A percentile compares a stretch with the other conserved stretches of the same genome.
Conservation (phyloP, 495 filamentous ascomycete genomes). For the Staphylotrichum longicolle region DNA sequence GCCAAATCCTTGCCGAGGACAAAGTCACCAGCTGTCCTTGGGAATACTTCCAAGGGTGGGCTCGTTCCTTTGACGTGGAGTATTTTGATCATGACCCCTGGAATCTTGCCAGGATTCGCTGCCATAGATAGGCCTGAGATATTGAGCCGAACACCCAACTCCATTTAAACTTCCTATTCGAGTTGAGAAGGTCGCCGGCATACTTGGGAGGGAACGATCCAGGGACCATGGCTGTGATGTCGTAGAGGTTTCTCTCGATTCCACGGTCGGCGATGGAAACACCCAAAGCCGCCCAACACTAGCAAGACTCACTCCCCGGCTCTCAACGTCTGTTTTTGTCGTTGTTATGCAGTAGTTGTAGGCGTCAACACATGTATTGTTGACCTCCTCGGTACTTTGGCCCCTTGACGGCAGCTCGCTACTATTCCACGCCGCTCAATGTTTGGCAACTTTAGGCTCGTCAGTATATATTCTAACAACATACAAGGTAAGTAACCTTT, state of each 20-base stretch:
- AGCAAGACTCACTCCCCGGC: neutral
- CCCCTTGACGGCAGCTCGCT: no score
- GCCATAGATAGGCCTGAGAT: constrained; percentile 53
- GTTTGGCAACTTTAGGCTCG: no score
- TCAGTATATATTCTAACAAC: no score
- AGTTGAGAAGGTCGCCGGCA: constrained; percentile 58
- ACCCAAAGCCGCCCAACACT: neutral
- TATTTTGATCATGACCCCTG: no score
- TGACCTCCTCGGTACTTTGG: constrained; percentile 43
- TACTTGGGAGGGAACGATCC: constrained; percentile 64
- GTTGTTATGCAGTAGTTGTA: constrained; percentile 43
- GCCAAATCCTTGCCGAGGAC: constrained; percentile 43
- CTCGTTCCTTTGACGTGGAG: neutral
- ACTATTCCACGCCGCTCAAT: no score
- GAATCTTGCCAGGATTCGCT: constrained; percentile 40
- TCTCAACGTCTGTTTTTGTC: constrained; percentile 24
- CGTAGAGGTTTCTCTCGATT: constrained; percentile 41
- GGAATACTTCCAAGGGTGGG: constrained; percentile 37
- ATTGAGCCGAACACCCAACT: constrained; percentile 65
- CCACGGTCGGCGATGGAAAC: neutral
- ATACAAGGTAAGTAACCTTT: no score
- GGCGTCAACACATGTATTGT: constrained; percentile 40
- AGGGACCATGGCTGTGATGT: constrained; percentile 50
- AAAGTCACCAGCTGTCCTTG: constrained; percentile 48
- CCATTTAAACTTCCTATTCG: constrained; percentile 53